phyloP scores from a whole-genome alignment of 371 early-diverging fungal genomes.

The Apophysomyces elegans region DNA sequence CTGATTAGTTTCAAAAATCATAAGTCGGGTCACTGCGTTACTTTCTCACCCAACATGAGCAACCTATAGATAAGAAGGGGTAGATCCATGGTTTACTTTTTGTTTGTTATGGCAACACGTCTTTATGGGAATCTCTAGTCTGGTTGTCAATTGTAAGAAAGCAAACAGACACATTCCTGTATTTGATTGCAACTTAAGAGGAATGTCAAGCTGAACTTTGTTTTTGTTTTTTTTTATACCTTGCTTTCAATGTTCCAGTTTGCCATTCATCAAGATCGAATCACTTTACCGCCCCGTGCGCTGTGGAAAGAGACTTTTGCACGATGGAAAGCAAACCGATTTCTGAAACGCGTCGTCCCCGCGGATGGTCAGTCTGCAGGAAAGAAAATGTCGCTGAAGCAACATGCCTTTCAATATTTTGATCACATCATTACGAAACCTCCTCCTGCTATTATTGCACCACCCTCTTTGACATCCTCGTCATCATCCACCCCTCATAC shows the following conservation, averaged over 20 bases:
- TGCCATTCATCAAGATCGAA: neutral
- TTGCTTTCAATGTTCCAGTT: neutral
- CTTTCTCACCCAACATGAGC: too few species aligned
- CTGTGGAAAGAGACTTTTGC: neutral
- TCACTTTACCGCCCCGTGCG: neutral
- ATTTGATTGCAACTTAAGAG: neutral
- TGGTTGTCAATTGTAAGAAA: slow-evolving; percentile 1
- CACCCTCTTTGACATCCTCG: neutral
- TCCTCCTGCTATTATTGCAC: neutral
- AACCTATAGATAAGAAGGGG: neutral
- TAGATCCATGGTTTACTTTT: neutral
- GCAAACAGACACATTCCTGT: neutral
- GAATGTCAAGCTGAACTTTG: neutral
- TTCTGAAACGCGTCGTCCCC: neutral
- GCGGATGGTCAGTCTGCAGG: neutral
- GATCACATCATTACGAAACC: neutral
- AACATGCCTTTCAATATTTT: neutral
- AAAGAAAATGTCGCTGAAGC: neutral
- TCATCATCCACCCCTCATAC: neutral
- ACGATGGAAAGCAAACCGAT: neutral
- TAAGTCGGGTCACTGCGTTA: too few species aligned
- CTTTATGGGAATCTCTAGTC: neutral
- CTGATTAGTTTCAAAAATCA: too few species aligned
- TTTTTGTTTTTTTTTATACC: neutral
- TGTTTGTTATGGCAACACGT: too few species aligned